Base-by-base conservation (phyloP, 2,329 filamentous ascomycete genomes). In the Westerdykella aurantiaca region DNA sequence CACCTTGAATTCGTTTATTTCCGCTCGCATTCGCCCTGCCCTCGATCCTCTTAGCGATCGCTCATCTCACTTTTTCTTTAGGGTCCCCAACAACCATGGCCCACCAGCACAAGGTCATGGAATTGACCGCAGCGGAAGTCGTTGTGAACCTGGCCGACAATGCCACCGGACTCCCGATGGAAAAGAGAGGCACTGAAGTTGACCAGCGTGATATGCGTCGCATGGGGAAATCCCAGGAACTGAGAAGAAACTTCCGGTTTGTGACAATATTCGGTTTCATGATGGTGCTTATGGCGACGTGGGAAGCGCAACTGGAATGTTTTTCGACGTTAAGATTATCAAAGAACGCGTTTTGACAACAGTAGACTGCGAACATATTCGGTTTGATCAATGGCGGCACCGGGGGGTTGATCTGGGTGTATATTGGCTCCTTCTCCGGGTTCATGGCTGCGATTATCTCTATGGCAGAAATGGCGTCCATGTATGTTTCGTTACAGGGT, bases 391-490 rank as follows among this genome's bases (percentile, higher is more conserved):
- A 61, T 33, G 58, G 60, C 16, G 60, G 60, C 12, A 55, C 53
- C 17, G 53, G 53, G 33, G 56, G 56, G 10, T 47, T 52, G 5
- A 59, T 62, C 10, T 53, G 53, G 18, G 49, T 57, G 38, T 61
- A 56, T 14, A 47, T 63, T 17, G 51, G 44, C 13, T 56, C 55
- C 16, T 54, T 50, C 5, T 14, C 54, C 1, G 51, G 58, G 3
- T 55, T 60, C 45, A 51, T 55, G 13, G 52, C 54, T 14, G 44
- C 41, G 12, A 56, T 56, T 14, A 39, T 50, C 2, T 60, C 56
- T 1, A 55, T 61, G 57, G 58, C 58, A 37, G 57, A 60, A 31
- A 61, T 59, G 56, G 53, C 56, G 2, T 58, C 57, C 2, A 61
- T 61, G 25, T 29, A 12, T 12, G 25, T 5, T 21, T 29, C 25